These are phyloP conservation scores for Apiospora phragmitis DNA, from an alignment of 2,329 filamentous ascomycete species.

Conservation along the genomic window DNA sequence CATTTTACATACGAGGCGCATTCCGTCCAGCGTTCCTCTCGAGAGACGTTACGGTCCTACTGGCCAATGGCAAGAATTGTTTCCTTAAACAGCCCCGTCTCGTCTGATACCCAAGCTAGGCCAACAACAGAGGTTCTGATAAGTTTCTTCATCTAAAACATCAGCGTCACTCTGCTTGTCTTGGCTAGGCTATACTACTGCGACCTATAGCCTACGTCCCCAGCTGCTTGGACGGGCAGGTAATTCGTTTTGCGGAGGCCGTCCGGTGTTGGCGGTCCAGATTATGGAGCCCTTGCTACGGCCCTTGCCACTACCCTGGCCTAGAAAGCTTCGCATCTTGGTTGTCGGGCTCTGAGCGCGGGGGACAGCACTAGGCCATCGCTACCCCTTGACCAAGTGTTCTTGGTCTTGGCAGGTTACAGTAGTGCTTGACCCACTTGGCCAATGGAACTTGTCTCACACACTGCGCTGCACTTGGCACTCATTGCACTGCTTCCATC, in stretches of 20 bases:
- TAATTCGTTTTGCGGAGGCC: neutral
- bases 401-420: conserved; percentile 36
- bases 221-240: neutral
- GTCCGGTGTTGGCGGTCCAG: neutral
- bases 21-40: neutral
- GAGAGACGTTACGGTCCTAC: neutral
- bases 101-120: neutral
- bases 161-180: neutral
- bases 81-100: neutral
- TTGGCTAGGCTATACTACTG: neutral
- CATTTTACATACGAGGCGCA: neutral
- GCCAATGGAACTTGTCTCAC: conserved; percentile 29
- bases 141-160: conserved; percentile 1
- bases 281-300: neutral
- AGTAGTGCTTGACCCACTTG: conserved; percentile 16
- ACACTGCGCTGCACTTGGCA: conserved; percentile 24
- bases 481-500: conserved; percentile 22
- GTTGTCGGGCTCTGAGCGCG: neutral
- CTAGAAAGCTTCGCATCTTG: conserved; percentile 10
- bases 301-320: neutral
- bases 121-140: neutral
- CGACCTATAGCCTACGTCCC: neutral
- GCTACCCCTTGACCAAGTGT: neutral
- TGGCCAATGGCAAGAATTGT: neutral
- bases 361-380: neutral